phyloP scores from a whole-genome alignment of 768 basidiomycete species.

The Suillus occidentalis region DNA sequence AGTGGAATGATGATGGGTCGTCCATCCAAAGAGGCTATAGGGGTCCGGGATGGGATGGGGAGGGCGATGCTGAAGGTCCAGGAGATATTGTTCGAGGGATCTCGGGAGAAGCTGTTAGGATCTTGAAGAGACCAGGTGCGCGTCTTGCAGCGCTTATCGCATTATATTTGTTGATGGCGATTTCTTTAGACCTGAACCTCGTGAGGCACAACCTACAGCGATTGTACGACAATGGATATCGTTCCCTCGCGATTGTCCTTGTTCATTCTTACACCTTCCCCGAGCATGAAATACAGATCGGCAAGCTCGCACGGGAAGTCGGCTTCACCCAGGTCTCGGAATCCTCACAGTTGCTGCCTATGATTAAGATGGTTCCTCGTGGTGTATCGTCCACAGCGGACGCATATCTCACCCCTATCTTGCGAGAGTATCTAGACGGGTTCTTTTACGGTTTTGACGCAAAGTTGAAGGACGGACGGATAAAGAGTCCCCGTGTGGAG shows the following conservation, averaged over 20 bases:
- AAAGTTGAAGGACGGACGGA: slow-evolving; percentile 59
- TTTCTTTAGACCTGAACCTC: slow-evolving; percentile 44
- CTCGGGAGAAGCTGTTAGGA: slow-evolving; percentile 87
- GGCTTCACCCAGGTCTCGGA: slow-evolving; percentile 93
- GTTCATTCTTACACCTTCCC: slow-evolving; percentile 93
- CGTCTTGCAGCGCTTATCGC: slow-evolving; percentile 9
- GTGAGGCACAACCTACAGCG: slow-evolving; percentile 63
- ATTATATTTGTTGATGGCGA: slow-evolving; percentile 8
- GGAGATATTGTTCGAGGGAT: slow-evolving; percentile 80
- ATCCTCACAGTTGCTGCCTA: slow-evolving; percentile 83
- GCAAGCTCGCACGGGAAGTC: slow-evolving; percentile 67
- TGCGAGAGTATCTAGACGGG: slow-evolving; percentile 81
- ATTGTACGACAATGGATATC: slow-evolving; percentile 80
- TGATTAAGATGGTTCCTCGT: slow-evolving; percentile 95
- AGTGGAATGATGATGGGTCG: slow-evolving; percentile 73
- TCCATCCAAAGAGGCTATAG: slow-evolving; percentile 65
- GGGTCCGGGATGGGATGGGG: slow-evolving; percentile 76
- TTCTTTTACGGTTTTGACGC: slow-evolving; percentile 89
- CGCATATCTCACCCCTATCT: slow-evolving; percentile 91
- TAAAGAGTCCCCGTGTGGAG: slow-evolving; percentile 73
- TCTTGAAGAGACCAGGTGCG: slow-evolving; percentile 71
- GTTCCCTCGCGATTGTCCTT: slow-evolving; percentile 85
- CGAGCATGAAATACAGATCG: slow-evolving; percentile 77
- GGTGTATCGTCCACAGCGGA: slow-evolving; percentile 92
- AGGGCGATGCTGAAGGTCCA: slow-evolving; percentile 70